Evolutionary conservation across 441 rosid species (phyloP).

Genomic region (Hura crepitans): DNA sequence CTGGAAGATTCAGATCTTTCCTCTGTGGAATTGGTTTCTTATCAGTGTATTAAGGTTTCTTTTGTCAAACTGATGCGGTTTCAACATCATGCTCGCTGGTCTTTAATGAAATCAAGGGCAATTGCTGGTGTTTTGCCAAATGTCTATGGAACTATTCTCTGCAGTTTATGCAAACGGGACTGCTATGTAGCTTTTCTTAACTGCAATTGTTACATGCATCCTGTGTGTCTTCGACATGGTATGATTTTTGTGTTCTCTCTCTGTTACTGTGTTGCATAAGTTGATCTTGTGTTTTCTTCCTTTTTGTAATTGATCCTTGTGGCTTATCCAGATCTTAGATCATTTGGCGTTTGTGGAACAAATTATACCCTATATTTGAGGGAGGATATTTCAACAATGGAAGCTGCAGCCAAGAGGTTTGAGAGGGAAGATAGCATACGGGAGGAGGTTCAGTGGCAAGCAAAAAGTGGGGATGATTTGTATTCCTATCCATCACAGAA

Average conservation of each 20-base stretch:
- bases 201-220: conserved; percentile 71
- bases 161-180: conserved; percentile 91
- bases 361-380: conserved; percentile 61
- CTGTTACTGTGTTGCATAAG: conserved; percentile 9
- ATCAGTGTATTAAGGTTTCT: conserved; percentile 52
- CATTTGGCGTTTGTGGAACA: conserved; percentile 70
- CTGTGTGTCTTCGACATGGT: conserved; percentile 95
- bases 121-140: conserved; percentile 49
- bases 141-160: conserved; percentile 58
- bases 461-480: conserved; percentile 46
- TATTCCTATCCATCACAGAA: conserved; percentile 47
- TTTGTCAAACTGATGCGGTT: conserved; percentile 84
- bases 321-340: conserved; percentile 47
- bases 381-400: conserved; percentile 63
- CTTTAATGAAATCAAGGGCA: conserved; percentile 58
- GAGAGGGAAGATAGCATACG: conserved; percentile 56
- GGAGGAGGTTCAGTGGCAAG: conserved; percentile 36
- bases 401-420: conserved; percentile 77
- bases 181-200: conserved; percentile 81
- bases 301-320: conserved; percentile 16
- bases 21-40: conserved; percentile 53
- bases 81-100: conserved; percentile 83
- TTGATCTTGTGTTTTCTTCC: background rate
- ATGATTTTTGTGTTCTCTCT: conserved; percentile 21
- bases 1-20: conserved; percentile 59